Evolutionary conservation across 345 rosid species (phyloP).

Genomic region (Eucalyptus grandis): DNA sequence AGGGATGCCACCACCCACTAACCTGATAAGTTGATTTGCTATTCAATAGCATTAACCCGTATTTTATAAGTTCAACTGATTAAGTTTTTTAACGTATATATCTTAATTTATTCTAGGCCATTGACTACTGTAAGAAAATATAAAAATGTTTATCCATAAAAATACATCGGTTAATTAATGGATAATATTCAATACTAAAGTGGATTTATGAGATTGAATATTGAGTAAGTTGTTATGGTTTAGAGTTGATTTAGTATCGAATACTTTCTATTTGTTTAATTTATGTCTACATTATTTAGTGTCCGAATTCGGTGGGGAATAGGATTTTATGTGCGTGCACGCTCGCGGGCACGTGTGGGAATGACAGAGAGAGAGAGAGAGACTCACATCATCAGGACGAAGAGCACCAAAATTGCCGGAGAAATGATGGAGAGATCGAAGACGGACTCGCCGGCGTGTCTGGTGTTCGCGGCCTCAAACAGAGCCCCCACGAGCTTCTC

Average conservation of each 20-base stretch:
- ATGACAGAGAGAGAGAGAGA: background rate
- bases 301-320: background rate
- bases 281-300: background rate
- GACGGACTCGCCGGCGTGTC: conserved; percentile 46
- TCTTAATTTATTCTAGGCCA: background rate
- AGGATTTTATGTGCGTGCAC: background rate
- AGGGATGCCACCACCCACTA: background rate
- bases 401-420: conserved; percentile 37
- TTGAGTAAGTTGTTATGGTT: background rate
- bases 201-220: background rate
- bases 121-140: background rate
- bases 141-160: background rate
- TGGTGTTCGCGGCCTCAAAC: conserved; percentile 32
- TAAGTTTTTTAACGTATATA: background rate
- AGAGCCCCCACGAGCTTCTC: conserved; percentile 29
- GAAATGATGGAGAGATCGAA: conserved; percentile 43
- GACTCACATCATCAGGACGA: conserved; percentile 61
- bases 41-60: background rate
- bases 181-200: background rate
- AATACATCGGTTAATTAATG: background rate
- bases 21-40: background rate
- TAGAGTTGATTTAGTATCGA: background rate
- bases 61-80: background rate
- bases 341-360: background rate
- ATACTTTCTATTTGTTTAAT: background rate